Evolutionary conservation across 2,329 filamentous ascomycete species (phyloP).

Genomic region (Fusarium brevicatenulatum): DNA sequence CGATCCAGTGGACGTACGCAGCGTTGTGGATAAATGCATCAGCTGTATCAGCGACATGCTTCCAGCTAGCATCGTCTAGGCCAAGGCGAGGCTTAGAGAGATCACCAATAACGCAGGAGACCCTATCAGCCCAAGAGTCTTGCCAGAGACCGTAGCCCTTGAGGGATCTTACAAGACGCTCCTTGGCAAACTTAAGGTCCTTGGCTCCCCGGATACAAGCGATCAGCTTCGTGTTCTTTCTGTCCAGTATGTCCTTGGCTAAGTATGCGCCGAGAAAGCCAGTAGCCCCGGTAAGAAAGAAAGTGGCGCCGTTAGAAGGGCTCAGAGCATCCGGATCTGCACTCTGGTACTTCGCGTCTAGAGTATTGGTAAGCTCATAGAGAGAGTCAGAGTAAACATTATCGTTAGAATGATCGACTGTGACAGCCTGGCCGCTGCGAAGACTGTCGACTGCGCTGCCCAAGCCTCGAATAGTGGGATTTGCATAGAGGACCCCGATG

Average conservation of each 20-base stretch:
- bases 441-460: conserved; percentile 35
- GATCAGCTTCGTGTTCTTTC: conserved; percentile 60
- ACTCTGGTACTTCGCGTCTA: conserved; percentile 55
- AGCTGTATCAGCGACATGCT: neutral
- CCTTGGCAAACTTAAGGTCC: conserved; percentile 54
- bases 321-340: conserved; percentile 50
- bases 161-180: conserved; percentile 73
- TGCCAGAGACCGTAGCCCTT: conserved; percentile 84
- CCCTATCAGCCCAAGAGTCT: conserved; percentile 65
- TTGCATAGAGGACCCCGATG: conserved; percentile 47
- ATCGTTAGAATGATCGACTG: neutral
- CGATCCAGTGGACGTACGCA: neutral
- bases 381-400: conserved; percentile 51
- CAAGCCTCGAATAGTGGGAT: neutral
- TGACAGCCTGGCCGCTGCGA: neutral
- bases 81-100: conserved; percentile 51
- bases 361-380: conserved; percentile 58
- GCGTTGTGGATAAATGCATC: neutral
- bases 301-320: neutral
- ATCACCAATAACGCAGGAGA: conserved; percentile 75
- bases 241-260: conserved; percentile 74
- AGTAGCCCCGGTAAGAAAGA: conserved; percentile 83
- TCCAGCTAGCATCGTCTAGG: neutral
- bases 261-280: conserved; percentile 84
- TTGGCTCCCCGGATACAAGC: conserved; percentile 77